Conservation (phyloP, 192 early-diverging fungal genomes). For the Coemansia sp. region DNA sequence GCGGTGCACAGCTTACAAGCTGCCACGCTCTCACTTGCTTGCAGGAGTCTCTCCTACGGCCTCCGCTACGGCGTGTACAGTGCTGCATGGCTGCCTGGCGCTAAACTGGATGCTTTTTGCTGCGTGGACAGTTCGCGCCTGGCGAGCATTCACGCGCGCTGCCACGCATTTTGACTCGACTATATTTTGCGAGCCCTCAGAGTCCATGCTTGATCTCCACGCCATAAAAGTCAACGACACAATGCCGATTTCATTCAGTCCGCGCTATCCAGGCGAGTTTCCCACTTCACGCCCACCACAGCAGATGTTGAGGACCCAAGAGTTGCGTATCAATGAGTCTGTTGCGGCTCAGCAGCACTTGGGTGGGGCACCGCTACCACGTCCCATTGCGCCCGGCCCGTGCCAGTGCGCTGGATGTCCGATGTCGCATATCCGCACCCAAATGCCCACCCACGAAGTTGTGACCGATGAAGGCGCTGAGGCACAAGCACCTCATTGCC, state of each 20-base stretch:
- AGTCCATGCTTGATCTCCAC: constrained; percentile 20
- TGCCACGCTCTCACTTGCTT: neutral
- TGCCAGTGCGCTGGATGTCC: constrained; percentile 18
- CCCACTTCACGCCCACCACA: neutral
- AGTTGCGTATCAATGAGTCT: neutral
- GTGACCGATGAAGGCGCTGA: neutral
- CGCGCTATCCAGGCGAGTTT: constrained; percentile 9
- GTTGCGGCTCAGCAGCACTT: neutral
- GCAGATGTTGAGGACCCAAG: neutral
- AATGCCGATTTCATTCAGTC: constrained; percentile 38
- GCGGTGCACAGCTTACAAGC: constrained; percentile 14
- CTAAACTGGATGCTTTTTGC: constrained; percentile 46
- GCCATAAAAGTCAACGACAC: constrained; percentile 9
- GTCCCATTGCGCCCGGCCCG: neutral
- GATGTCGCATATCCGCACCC: neutral
- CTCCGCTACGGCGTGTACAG: constrained; percentile 31
- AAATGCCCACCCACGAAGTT: constrained; percentile 1
- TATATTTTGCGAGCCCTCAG: constrained; percentile 34
- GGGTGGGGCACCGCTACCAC: neutral
- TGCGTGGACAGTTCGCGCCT: constrained; percentile 32
- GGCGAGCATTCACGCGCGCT: constrained; percentile 40
- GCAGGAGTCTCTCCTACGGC: neutral
- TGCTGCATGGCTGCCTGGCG: constrained; percentile 35
- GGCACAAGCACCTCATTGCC: neutral
- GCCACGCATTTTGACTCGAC: constrained; percentile 48